Evolutionary conservation across 768 basidiomycete species (phyloP), one percentile per base, ranked within the genome.

Genomic region (Termitomyces eurrhizus): DNA sequence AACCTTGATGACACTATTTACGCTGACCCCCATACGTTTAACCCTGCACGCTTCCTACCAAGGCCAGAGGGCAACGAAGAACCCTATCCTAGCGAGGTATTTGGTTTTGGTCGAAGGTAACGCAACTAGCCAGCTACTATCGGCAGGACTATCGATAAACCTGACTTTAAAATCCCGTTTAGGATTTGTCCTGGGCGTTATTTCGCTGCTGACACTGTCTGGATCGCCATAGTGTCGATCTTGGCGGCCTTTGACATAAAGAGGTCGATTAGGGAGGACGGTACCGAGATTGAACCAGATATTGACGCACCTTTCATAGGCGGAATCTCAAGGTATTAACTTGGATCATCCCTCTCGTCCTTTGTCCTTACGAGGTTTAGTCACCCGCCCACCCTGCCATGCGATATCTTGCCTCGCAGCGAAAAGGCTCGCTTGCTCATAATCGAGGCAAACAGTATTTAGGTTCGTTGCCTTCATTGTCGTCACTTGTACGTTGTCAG

Each of bases 101-200:
- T 70, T 46, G 72, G 72, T 13, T 72, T 67, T 46, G 62, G 62
- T 26, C 49, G 18, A 58, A 46, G 24, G 45, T 13, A 13, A 26
- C 13, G 45, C 7, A 13, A 26, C 13, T 46, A 46, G 13, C 8
- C 8, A 13, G 13, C 12, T 26, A 24, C 24, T 12, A 26, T 13
- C 4, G 13, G 26, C 16, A 39, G 33, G 12, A 16, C 26, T 29
- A 56, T 32, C n/a, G 11, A 12, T n/a, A 3, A 16, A 42, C 41
- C 41, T 16, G 45, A 36, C 33, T 46, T 53, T 35, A 46, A 2
- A n/a, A 9, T 24, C 32, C 16, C 26, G 18, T 41, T 8, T 18
- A 71, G 69, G 69, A 66, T 75, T 8, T 80, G 80, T 52, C 75
- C 79, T 13, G 82, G 80, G 5, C 66, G 72, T 21, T 57, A 78